Percentiles rank a stretch among this genome's conserved stretches.
phyloP scores from a whole-genome alignment of 495 filamentous ascomycete species.

The Penicillium coprophilum region DNA sequence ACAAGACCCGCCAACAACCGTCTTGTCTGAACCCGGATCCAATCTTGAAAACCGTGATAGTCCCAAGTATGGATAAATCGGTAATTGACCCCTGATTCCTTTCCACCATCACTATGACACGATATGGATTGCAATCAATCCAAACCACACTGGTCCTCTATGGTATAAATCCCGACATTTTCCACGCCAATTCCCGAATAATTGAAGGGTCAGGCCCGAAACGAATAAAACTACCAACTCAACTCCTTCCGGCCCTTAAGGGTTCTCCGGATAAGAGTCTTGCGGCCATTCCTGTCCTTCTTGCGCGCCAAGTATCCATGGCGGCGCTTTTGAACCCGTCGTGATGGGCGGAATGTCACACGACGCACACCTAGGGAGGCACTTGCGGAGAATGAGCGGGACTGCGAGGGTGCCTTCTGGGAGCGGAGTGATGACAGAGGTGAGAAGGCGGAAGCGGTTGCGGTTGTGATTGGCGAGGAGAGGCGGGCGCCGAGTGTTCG shows the following conservation, averaged over 20 bases:
- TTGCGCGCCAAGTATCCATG: constrained; percentile 66
- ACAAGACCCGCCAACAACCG: constrained; percentile 7
- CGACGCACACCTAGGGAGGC: constrained; percentile 53
- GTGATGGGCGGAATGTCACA: constrained; percentile 64
- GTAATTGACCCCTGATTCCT: neutral
- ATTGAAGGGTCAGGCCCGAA: neutral
- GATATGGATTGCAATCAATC: neutral
- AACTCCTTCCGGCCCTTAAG: constrained; percentile 60
- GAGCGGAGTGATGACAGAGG: constrained; percentile 29
- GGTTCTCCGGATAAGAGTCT: constrained; percentile 56
- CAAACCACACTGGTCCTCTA: neutral
- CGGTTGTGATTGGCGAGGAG: constrained; percentile 14
- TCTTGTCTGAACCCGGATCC: constrained; percentile 5
- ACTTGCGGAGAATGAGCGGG: constrained; percentile 44
- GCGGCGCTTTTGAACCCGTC: constrained; percentile 68
- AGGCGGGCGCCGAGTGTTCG: constrained; percentile 28
- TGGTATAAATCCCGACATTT: constrained; percentile 1
- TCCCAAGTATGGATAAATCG: neutral
- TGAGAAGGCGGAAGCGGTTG: constrained; percentile 21
- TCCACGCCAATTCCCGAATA: neutral
- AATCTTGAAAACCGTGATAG: constrained; percentile 15
- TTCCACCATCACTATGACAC: neutral
- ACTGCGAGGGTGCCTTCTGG: constrained; percentile 27
- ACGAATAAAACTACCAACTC: constrained; percentile 47
- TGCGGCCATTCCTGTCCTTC: constrained; percentile 54